Evolutionary conservation across 192 early-diverging fungal species (phyloP).

Genomic region (Coemansia aciculifera): DNA sequence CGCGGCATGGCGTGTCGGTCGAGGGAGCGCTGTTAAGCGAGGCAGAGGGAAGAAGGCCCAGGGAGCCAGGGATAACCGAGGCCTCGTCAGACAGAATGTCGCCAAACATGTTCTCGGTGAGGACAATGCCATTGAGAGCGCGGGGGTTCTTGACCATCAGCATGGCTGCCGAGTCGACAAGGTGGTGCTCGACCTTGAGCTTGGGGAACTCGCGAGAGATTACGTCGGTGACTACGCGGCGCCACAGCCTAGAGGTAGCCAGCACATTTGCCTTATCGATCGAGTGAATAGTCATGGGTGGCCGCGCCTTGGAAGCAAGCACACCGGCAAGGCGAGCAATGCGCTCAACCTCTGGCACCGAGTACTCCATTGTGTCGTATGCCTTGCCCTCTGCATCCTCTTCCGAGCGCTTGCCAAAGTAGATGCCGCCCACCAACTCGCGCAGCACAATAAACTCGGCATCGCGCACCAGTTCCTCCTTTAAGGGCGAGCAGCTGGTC

Average conservation of each 20-base stretch:
- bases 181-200: slow-evolving; percentile 83
- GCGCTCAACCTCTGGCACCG: slow-evolving; percentile 85
- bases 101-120: slow-evolving; percentile 99
- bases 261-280: slow-evolving; percentile 99
- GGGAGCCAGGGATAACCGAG: slow-evolving; percentile 89
- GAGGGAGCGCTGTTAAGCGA: slow-evolving; percentile 85
- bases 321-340: slow-evolving; percentile 92
- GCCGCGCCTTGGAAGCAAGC: slow-evolving; percentile 75
- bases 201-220: slow-evolving; percentile 87
- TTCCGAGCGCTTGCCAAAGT: slow-evolving; percentile 93
- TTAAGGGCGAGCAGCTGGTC: slow-evolving; percentile 82
- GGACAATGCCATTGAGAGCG: slow-evolving; percentile 88
- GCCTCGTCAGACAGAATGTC: slow-evolving; percentile 97
- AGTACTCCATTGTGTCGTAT: slow-evolving; percentile 94
- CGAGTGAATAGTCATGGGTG: slow-evolving; percentile 86
- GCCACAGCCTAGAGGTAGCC: slow-evolving; percentile 97
- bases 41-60: slow-evolving; percentile 92
- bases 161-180: slow-evolving; percentile 98
- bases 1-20: slow-evolving; percentile 67
- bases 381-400: slow-evolving; percentile 80
- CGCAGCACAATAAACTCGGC: slow-evolving; percentile 91
- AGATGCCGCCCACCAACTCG: slow-evolving; percentile 96
- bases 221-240: slow-evolving; percentile 87
- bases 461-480: slow-evolving; percentile 85
- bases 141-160: slow-evolving; percentile 90